Percentiles rank a stretch among this genome's conserved stretches.
phyloP scores from a whole-genome alignment of 352 stramenopile genomes.

The Bremia lactucae region DNA sequence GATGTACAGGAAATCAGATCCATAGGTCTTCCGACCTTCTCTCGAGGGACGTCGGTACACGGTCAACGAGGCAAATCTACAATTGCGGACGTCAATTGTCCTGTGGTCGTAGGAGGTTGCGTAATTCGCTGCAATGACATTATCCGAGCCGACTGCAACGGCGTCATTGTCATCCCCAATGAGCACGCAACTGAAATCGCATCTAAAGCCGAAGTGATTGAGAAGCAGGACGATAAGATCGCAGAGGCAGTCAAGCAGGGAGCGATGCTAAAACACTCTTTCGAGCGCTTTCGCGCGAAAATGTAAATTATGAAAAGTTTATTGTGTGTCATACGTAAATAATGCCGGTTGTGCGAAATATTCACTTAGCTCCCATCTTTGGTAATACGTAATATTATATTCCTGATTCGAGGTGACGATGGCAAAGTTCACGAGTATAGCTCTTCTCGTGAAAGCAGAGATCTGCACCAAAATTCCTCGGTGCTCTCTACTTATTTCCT shows the following conservation, averaged over 20 bases:
- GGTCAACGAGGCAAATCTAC: slow-evolving; percentile 51
- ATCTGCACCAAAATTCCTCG: too few species aligned
- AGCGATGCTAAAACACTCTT: slow-evolving; percentile 51
- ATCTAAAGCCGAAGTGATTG: slow-evolving; percentile 58
- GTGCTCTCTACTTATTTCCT: too few species aligned
- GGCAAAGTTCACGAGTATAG: too few species aligned
- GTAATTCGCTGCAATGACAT: slow-evolving; percentile 69
- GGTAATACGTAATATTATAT: too few species aligned
- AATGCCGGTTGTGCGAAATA: too few species aligned
- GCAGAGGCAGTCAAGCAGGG: slow-evolving; percentile 60
- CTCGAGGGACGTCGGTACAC: slow-evolving; percentile 63
- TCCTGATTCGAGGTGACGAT: too few species aligned
- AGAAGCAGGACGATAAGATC: slow-evolving; percentile 76
- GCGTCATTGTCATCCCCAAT: slow-evolving; percentile 60
- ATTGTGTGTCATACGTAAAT: too few species aligned
- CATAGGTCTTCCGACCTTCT: slow-evolving; percentile 61
- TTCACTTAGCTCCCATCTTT: too few species aligned
- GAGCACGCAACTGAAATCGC: slow-evolving; percentile 61
- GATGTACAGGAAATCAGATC: slow-evolving; percentile 63
- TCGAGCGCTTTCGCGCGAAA: slow-evolving; percentile 64
- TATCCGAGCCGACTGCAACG: slow-evolving; percentile 70
- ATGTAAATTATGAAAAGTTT: too few species aligned
- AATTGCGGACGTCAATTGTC: slow-evolving; percentile 50
- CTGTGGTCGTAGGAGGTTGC: slow-evolving; percentile 57
- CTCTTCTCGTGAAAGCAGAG: too few species aligned